Evolutionary conservation across 2,329 filamentous ascomycete species (phyloP).

Genomic region (Plectosphaerella plurivora): DNA sequence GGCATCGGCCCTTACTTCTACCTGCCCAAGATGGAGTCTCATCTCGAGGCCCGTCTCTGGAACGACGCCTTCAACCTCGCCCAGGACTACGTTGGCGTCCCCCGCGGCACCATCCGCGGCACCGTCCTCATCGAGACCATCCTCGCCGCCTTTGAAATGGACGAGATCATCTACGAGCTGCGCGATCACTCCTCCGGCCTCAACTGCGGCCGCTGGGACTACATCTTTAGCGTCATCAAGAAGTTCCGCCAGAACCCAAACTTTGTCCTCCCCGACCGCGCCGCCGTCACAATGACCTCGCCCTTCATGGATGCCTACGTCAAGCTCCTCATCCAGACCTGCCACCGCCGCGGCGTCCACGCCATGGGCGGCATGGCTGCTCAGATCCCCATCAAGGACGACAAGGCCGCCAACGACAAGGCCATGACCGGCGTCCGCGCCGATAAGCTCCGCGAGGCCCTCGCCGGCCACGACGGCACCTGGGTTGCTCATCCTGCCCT

Average conservation of each 20-base stretch:
- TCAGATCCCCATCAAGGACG: conserved; percentile 89
- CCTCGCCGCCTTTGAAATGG: conserved; percentile 89
- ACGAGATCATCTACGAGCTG: conserved; percentile 94
- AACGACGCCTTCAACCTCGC: conserved; percentile 88
- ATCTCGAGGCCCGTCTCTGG: conserved; percentile 86
- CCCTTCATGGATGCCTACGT: conserved; percentile 89
- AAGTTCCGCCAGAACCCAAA: conserved; percentile 84
- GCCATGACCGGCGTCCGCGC: conserved; percentile 81
- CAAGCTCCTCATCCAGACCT: conserved; percentile 87
- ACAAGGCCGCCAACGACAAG: conserved; percentile 75
- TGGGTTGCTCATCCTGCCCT: conserved; percentile 90
- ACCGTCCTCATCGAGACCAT: conserved; percentile 93
- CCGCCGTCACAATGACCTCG: conserved; percentile 82
- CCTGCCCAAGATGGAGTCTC: conserved; percentile 86
- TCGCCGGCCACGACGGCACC: conserved; percentile 81
- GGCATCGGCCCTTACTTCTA: conserved; percentile 87
- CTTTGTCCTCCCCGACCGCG: conserved; percentile 84
- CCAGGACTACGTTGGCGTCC: conserved; percentile 80
- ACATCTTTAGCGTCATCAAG: conserved; percentile 95
- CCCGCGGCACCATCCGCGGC: conserved; percentile 76
- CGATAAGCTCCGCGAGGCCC: conserved; percentile 85
- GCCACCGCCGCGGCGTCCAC: conserved; percentile 81
- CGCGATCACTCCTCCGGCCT: conserved; percentile 83
- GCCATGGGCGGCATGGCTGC: conserved; percentile 93
- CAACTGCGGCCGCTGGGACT: conserved; percentile 92